Base-by-base conservation (phyloP, 148 eudicot species). In the Chenopodium suecicum region DNA sequence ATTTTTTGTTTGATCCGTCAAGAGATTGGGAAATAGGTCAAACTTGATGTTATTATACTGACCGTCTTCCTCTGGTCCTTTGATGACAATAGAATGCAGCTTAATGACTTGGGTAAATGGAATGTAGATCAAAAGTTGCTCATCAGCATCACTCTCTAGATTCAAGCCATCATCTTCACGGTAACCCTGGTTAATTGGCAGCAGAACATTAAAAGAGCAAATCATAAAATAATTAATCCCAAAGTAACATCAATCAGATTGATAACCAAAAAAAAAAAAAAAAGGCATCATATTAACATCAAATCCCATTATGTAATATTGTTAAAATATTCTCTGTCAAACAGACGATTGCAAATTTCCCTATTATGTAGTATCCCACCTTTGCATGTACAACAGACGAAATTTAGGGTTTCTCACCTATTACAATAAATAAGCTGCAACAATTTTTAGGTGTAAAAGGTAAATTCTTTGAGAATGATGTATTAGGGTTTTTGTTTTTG, bases 141-240 rank as follows among this genome's bases (percentile, higher is more conserved):
- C 99, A 86, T 96, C 99, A 13, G 99, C 98, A 88, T 96, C 99
- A 89, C 99, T 96, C 87, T 94, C 94, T 69, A 96, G 81, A 76
- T 82, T 82, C 86, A 96, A 87, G 41, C 98, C 97, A 73, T 94
- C 98, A 85, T 96, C 99, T 89, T 96, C 99, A 78, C 99, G 89
- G 81, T 96, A 96, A 75, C 97, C 99, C 99, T 96, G 86, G 52
- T 79, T 70, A 78, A 87, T 73, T 4, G 86, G 64, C 46, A 83
- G 17, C 25, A 41, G 73, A 58, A 17, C 10, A 68, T 48, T 11
- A 75, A 32, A 29, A 78, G 3, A 10, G 65, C 27, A 69, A 52
- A 23, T 3, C 31, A 41, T 9, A 76, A 44, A 56, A 64, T 25
- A 62, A 10, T 60, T 54, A 8, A 83, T 44, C 34, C 44, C 32